Conservation (phyloP, 31 red algal genomes). For the Odonthalia washingtoniensis region DNA sequence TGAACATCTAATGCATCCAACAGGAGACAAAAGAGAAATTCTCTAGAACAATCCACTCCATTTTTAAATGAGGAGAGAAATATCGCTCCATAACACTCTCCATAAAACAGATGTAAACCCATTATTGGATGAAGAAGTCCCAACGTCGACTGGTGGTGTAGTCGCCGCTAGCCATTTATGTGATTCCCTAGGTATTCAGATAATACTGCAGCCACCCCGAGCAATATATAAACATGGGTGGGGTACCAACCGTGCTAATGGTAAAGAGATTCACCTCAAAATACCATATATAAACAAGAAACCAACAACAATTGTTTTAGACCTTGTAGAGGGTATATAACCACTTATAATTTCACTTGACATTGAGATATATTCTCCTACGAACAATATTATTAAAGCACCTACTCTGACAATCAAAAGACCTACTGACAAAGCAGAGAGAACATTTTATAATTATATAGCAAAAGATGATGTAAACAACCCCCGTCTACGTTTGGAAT, state of each 20-base stretch:
- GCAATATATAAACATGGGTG: not conserved
- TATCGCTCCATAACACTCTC: too few species aligned
- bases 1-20: too few species aligned
- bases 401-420: not conserved
- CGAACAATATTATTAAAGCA: not conserved
- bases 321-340: slow-evolving; percentile 21
- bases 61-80: too few species aligned
- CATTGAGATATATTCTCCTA: not conserved
- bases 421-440: not conserved
- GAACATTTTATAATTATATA: slow-evolving; percentile 7
- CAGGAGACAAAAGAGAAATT: too few species aligned
- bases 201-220: not conserved
- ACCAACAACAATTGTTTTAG: slow-evolving; percentile 15
- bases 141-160: not conserved
- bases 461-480: not conserved
- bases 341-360: slow-evolving; percentile 23
- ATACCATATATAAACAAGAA: not conserved
- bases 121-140: too few species aligned
- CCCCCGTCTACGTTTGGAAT: not conserved
- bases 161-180: not conserved
- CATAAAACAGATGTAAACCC: too few species aligned
- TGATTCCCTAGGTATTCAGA: not conserved
- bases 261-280: slow-evolving; percentile 29
- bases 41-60: too few species aligned
- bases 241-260: slow-evolving; percentile 4